Evolutionary conservation across 495 filamentous ascomycete species (phyloP), one percentile per base, ranked within the genome.

Genomic region (Aspergillus leporis): DNA sequence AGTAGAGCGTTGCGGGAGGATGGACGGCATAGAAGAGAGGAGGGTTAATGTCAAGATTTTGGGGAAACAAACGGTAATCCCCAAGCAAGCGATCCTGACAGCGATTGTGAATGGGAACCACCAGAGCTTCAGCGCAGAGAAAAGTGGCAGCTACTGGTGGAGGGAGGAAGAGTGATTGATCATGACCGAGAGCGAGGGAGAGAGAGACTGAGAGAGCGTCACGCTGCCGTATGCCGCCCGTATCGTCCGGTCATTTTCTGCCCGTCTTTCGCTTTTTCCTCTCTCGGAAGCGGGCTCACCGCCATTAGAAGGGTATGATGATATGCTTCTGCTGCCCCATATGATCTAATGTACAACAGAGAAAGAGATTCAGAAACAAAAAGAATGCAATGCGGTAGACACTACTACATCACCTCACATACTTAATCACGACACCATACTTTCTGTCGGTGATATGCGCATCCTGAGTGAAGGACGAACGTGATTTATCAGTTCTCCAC

Each of bases 21-120:
- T 51, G 58, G 65, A 63, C 70, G 69, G 69, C 75, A 76, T 75
- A 67, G 56, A 56, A 59, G 55, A 49, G 51, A 59, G 48, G 55
- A 56, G 22, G 34, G 56, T 62, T 41, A 47, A 58, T 50, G 58
- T 53, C 46, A 46, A 58, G 50, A 34, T 43, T 25, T 40, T 41
- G 31, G 38, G 48, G 55, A 45, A 16, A 34, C 13, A 34, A 54
- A 53, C 21, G 56, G 31, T 32, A 48, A 52, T 16, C 19, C 36
- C 28, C 43, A 21, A 47, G 56, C n/a, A 43, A 58, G 46, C 53
- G 60, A 56, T 41, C 19, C 46, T 45, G 47, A 22, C 21, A 53
- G 25, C 25, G 53, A 54, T 55, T 52, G 43, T 22, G 22, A 30
- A 55, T 40, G 31, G 45, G 53, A 52, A 58, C 22, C 16, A 28